These are phyloP conservation scores for Plasmodium fragile DNA, from an alignment of 169 alveolate genomes.

Conservation along the genomic window DNA sequence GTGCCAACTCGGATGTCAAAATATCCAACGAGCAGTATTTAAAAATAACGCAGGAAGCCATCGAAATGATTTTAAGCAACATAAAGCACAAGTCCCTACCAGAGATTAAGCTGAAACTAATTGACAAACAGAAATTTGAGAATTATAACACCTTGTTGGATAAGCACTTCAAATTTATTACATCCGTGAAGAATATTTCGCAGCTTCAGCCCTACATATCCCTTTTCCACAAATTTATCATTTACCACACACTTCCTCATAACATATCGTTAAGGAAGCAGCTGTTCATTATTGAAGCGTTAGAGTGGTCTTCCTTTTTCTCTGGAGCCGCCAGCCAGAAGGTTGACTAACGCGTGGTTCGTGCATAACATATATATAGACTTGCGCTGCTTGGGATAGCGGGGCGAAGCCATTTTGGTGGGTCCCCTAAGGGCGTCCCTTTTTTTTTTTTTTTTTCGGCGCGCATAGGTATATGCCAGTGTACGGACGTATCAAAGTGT, in stretches of 20 bases:
- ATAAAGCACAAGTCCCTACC: constrained; percentile 69
- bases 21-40: constrained; percentile 70
- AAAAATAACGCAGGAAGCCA: constrained; percentile 68
- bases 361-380: background rate
- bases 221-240: constrained; percentile 54
- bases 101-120: constrained; percentile 48
- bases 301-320: constrained; percentile 72
- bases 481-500: background rate
- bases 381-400: background rate
- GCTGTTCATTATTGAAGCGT: constrained; percentile 60
- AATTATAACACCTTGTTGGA: constrained; percentile 63
- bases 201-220: constrained; percentile 65
- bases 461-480: background rate
- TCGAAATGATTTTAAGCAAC: constrained; percentile 72
- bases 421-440: background rate
- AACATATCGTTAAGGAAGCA: constrained; percentile 65
- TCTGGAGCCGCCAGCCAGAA: constrained; percentile 61
- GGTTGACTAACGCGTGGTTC: constrained; percentile 25
- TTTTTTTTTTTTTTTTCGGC: background rate
- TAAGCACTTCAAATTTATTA: constrained; percentile 64
- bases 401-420: background rate
- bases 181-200: constrained; percentile 62
- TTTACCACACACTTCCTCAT: constrained; percentile 66
- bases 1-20: constrained; percentile 26
- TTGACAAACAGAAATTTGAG: constrained; percentile 55